These are phyloP conservation scores for Prunus davidiana DNA, from an alignment of 306 rosid species.

Conservation along the genomic window DNA sequence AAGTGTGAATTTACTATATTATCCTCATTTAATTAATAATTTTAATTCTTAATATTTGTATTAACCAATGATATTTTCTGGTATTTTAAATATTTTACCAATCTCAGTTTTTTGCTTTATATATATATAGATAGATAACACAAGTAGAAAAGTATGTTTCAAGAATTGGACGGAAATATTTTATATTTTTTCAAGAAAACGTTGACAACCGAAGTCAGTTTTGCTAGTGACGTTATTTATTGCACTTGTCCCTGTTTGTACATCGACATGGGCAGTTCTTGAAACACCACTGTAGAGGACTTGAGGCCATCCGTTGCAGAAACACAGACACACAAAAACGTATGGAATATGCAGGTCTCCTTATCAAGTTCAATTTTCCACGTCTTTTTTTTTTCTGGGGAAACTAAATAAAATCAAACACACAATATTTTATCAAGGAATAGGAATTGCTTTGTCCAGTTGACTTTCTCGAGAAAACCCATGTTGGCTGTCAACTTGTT, in stretches of 20 bases:
- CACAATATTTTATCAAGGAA: not conserved
- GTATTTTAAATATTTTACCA: too few relatives aligned
- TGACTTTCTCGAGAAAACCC: conserved; percentile 50
- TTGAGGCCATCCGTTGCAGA: conserved; percentile 28
- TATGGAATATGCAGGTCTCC: conserved; percentile 46
- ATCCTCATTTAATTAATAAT: too few relatives aligned
- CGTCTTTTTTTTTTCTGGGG: conserved; percentile 9
- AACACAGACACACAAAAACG: conserved; percentile 6
- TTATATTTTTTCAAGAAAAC: too few relatives aligned
- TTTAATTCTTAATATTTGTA: too few relatives aligned
- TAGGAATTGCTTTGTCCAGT: conserved; percentile 28
- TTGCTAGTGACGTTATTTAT: conserved; percentile 22
- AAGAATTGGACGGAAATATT: too few relatives aligned
- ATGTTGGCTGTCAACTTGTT: conserved; percentile 37
- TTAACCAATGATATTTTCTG: too few relatives aligned
- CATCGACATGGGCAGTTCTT: conserved; percentile 11
- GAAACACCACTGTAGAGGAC: conserved; percentile 9
- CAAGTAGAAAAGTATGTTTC: too few relatives aligned
- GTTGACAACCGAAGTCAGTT: too few relatives aligned
- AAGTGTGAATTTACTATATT: too few relatives aligned
- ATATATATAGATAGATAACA: too few relatives aligned
- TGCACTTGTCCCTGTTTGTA: not conserved
- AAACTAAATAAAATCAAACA: not conserved
- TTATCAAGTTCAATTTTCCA: conserved; percentile 23
- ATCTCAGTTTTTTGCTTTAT: too few relatives aligned